Percentiles rank a stretch among this genome's conserved stretches.
Evolutionary conservation across 345 rosid species (phyloP).

Genomic region (Rhodomyrtus tomentosa): DNA sequence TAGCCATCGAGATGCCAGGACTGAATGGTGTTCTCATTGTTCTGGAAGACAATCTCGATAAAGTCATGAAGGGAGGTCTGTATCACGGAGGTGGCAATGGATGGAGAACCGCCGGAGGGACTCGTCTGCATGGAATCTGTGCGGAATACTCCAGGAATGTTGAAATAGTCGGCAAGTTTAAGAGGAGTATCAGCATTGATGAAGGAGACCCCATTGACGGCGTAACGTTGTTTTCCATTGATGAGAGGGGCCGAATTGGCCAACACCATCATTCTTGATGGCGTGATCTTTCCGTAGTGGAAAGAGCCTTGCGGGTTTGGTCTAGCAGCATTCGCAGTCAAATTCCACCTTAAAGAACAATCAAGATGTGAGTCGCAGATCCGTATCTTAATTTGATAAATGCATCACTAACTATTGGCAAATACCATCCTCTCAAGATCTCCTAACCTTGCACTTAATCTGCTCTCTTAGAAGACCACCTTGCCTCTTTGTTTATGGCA

Average conservation of each 20-base stretch:
- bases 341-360: constrained; percentile 10
- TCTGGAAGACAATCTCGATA: constrained; percentile 13
- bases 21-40: constrained; percentile 9
- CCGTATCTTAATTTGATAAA: not conserved
- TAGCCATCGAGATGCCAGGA: constrained; percentile 19
- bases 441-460: not conserved
- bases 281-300: constrained; percentile 14
- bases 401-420: not conserved
- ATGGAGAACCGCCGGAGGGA: constrained; percentile 3
- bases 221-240: constrained; percentile 14
- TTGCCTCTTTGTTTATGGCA: not conserved
- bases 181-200: constrained; percentile 11
- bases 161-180: constrained; percentile 14
- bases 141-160: constrained; percentile 12
- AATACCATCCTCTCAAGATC: not conserved
- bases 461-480: not conserved
- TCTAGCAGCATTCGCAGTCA: constrained; percentile 17
- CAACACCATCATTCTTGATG: constrained; percentile 3
- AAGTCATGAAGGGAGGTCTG: constrained; percentile 8
- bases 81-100: constrained; percentile 6
- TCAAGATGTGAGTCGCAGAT: not conserved
- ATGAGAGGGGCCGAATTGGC: constrained; percentile 13
- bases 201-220: constrained; percentile 9
- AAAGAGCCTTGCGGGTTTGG: constrained; percentile 20
- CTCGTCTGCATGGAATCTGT: constrained; percentile 2